Evolutionary conservation across 805 yeast species (phyloP), one percentile per base, ranked within the genome.

Genomic region (Brettanomyces naardenensis): DNA sequence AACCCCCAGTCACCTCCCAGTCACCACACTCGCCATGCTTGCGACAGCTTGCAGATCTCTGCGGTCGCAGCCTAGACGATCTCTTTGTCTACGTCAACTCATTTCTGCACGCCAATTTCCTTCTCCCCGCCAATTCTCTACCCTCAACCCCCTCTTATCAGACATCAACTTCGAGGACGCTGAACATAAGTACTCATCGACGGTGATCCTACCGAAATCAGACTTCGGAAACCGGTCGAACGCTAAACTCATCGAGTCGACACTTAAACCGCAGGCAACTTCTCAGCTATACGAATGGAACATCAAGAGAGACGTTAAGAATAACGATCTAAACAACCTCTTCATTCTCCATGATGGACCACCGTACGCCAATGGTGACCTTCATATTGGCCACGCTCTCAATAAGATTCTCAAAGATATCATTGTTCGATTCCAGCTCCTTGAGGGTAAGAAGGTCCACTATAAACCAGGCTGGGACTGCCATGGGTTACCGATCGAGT

Each of bases 401-500:
- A 92, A 92, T 63, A 90, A 92, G 54, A 73, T 88, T 17, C 59
- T 87, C 39, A 92, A 92, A 57, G 99, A 92, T 58, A 77, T 92
- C 33, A 75, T 90, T 32, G 74, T 75, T 44, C 66, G 99, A 36
- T 80, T 65, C 47, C 78, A 86, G 51, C 62, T 89, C 19, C 31
- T 53, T 31, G 58, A 66, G 28, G 84, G 87, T 13, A 69, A 76
- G 42, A 68, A 69, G 35, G 76, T 92, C 3, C 67, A 71, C 37
- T 92, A 85, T 52, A 69, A 70, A 30, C 96, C 97, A 0, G 99
- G 99, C 1, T 92, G 98, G 97, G 99, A 92, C 57, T 92, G 98
- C 54, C 99, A 92, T 62, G 99, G 99, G 0, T 65, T 92, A 28
- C 99, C 99, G 1, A 92, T 92, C 44, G 99, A 92, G 58, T 66